Conservation (phyloP, 768 basidiomycete species). For the Suillus variegatus region DNA sequence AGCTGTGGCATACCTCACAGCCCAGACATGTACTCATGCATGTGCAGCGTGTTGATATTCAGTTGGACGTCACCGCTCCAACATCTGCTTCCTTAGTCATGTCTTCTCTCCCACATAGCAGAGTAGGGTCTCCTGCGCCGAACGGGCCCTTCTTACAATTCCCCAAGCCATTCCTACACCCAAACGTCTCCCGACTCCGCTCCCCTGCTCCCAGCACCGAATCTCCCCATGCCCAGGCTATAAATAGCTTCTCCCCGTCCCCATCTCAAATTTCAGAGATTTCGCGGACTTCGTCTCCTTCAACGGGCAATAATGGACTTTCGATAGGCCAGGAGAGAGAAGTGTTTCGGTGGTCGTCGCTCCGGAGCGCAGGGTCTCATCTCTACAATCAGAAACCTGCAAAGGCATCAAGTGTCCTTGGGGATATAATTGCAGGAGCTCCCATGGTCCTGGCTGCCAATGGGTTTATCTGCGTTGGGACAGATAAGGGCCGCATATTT, state of each 20-base stretch:
- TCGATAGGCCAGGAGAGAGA: constrained; percentile 42
- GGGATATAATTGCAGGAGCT: constrained; percentile 54
- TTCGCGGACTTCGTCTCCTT: constrained; percentile 67
- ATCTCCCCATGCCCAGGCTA: constrained; percentile 43
- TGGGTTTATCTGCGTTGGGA: constrained; percentile 89
- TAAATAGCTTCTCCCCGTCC: constrained; percentile 50
- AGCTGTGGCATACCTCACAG: constrained; percentile 27
- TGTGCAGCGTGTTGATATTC: constrained; percentile 36
- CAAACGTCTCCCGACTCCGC: constrained; percentile 78
- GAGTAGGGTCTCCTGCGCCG: constrained; percentile 37
- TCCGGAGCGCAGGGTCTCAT: constrained; percentile 59
- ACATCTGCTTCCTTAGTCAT: constrained; percentile 34
- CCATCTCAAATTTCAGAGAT: constrained; percentile 71
- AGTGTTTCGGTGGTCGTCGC: constrained; percentile 75
- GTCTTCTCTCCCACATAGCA: constrained; percentile 40
- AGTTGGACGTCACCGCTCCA: constrained; percentile 40
- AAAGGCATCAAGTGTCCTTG: constrained; percentile 66
- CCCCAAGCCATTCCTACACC: constrained; percentile 65
- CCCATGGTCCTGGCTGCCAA: constrained; percentile 86
- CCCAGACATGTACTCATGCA: constrained; percentile 23
- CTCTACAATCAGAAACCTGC: constrained; percentile 53
- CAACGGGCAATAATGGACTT: constrained; percentile 28
- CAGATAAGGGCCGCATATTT: constrained; percentile 70
- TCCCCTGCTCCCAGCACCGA: constrained; percentile 47
- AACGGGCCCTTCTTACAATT: constrained; percentile 31